These are phyloP conservation scores for Narthecium ossifragum DNA, from an alignment of 106 monocot species.

Conservation along the genomic window DNA sequence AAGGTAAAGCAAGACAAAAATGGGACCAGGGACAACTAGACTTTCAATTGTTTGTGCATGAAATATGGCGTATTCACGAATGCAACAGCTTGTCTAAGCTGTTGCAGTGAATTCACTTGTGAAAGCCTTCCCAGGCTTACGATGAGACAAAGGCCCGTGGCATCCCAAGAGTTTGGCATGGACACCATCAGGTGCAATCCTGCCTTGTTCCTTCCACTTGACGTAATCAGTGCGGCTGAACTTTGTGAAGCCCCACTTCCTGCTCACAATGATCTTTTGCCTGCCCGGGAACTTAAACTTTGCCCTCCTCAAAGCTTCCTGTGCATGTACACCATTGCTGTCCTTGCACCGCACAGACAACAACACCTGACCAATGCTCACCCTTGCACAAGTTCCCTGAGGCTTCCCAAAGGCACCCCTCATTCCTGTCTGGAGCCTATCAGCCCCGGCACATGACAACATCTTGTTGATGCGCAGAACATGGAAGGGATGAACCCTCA, in stretches of 20 bases:
- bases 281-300: slow-evolving; percentile 59
- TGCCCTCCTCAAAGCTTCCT: slow-evolving; percentile 47
- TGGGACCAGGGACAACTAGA: too few species aligned
- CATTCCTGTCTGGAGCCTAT: slow-evolving; percentile 67
- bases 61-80: too few species aligned
- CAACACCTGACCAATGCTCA: slow-evolving; percentile 47
- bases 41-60: too few species aligned
- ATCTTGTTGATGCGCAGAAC: slow-evolving; percentile 60
- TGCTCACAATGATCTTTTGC: slow-evolving; percentile 46
- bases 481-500: slow-evolving; percentile 61
- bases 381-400: slow-evolving; percentile 46
- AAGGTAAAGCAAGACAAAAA: too few species aligned
- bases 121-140: background rate
- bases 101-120: background rate
- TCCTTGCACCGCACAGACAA: slow-evolving; percentile 60
- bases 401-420: slow-evolving; percentile 59
- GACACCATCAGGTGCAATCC: slow-evolving; percentile 25
- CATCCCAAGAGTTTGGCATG: slow-evolving; percentile 16
- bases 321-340: slow-evolving; percentile 31
- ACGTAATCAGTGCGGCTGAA: slow-evolving; percentile 18
- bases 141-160: background rate
- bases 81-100: background rate
- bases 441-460: slow-evolving; percentile 60
- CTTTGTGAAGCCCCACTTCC: slow-evolving; percentile 37
- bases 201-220: slow-evolving; percentile 16